These are phyloP conservation scores for Rhodosporidiobolus sp. DNA, from an alignment of 768 basidiomycete species.

Conservation along the genomic window DNA sequence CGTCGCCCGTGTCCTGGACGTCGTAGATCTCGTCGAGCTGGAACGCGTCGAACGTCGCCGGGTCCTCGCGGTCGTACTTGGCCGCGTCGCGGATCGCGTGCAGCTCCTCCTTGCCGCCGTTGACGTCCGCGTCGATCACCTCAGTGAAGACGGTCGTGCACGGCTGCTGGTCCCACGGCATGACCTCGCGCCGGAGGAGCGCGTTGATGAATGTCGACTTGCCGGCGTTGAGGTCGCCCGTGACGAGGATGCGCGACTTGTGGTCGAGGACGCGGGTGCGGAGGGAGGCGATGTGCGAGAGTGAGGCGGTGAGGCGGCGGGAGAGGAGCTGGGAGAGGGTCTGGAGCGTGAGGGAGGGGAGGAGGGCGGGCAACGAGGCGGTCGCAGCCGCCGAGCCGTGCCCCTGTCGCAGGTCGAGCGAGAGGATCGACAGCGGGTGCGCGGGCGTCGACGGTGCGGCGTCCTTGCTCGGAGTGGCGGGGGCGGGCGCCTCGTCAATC, in stretches of 20 bases:
- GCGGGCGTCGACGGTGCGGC: slow-evolving; percentile 43
- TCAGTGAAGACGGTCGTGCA: slow-evolving; percentile 97
- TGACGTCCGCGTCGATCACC: slow-evolving; percentile 81
- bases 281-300: slow-evolving; percentile 78
- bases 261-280: slow-evolving; percentile 82
- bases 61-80: slow-evolving; percentile 67
- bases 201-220: slow-evolving; percentile 99
- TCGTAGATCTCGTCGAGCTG: slow-evolving; percentile 69
- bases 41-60: slow-evolving; percentile 70
- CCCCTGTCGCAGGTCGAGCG: slow-evolving; percentile 88
- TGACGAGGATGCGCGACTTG: slow-evolving; percentile 92
- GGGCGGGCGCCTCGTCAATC: background rate
- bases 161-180: slow-evolving; percentile 98
- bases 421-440: slow-evolving; percentile 78
- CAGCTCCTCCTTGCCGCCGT: slow-evolving; percentile 70
- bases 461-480: slow-evolving; percentile 46
- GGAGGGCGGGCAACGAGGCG: slow-evolving; percentile 58
- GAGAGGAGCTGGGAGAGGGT: slow-evolving; percentile 90
- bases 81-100: slow-evolving; percentile 64
- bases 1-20: slow-evolving; percentile 71
- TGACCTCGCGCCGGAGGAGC: slow-evolving; percentile 78
- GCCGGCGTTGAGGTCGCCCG: slow-evolving; percentile 95
- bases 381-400: slow-evolving; percentile 63
- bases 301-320: slow-evolving; percentile 69
- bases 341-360: slow-evolving; percentile 84